Conservation (phyloP, 1,284 basidiomycete species). For the Trichosporon faecale region DNA sequence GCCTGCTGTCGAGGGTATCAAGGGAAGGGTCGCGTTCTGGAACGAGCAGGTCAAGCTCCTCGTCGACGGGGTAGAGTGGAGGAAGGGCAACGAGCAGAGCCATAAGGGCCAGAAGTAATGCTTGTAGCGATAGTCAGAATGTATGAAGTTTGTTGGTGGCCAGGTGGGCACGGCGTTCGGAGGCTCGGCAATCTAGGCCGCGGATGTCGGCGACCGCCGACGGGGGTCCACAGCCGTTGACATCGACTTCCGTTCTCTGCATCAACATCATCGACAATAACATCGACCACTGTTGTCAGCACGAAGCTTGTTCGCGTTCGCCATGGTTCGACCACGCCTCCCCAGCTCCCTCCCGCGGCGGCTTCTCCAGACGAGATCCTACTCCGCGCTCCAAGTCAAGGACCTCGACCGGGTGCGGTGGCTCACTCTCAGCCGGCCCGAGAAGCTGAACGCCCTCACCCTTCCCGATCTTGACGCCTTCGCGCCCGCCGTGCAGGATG, state of each 20-base stretch:
- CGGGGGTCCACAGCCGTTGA: not conserved
- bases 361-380: not conserved
- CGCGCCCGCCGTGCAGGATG: constrained; percentile 13
- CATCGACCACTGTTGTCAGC: not conserved
- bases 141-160: not conserved
- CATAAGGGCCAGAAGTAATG: not conserved
- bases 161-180: not conserved
- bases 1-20: not conserved
- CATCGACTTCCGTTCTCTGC: not conserved
- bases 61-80: constrained; percentile 14
- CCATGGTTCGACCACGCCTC: not conserved
- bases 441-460: constrained; percentile 20
- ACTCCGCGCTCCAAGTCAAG: constrained; percentile 11
- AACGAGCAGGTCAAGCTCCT: constrained; percentile 13
- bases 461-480: constrained; percentile 19
- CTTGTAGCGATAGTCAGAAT: not conserved
- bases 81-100: not conserved
- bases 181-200: not conserved
- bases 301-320: no score
- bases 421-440: constrained; percentile 22
- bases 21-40: constrained; percentile 15
- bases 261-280: not conserved
- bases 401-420: constrained; percentile 18
- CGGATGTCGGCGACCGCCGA: not conserved
- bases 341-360: not conserved